Percentiles rank a stretch among this genome's conserved stretches.
Evolutionary conservation across 1,284 basidiomycete species (phyloP).

Genomic region (Cystobasidium pallidum): DNA sequence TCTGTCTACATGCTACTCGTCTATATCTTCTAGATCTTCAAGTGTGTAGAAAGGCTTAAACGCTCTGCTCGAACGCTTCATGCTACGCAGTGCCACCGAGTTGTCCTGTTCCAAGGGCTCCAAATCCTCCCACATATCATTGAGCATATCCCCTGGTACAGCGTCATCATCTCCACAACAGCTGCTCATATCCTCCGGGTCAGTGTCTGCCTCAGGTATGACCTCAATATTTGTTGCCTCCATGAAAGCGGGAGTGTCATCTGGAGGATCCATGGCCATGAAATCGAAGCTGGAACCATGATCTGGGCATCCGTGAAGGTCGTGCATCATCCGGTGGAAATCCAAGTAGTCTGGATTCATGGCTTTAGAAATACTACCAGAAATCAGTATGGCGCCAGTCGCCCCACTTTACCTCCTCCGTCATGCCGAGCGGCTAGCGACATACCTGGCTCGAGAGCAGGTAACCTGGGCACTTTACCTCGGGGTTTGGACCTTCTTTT

Average conservation of each 20-base stretch:
- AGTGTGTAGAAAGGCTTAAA: constrained; percentile 1
- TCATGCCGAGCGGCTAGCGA: too few relatives aligned
- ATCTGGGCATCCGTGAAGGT: not conserved
- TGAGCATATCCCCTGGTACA: not conserved
- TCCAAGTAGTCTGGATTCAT: not conserved
- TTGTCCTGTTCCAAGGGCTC: not conserved
- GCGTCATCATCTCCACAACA: not conserved
- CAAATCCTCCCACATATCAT: not conserved
- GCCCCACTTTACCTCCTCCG: too few relatives aligned
- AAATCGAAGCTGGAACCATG: not conserved
- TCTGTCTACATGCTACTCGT: not conserved
- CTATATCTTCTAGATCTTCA: constrained; percentile 11
- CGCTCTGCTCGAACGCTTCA: not conserved
- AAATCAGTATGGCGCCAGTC: too few relatives aligned
- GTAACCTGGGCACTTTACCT: not conserved
- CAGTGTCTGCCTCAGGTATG: not conserved
- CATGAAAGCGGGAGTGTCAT: not conserved
- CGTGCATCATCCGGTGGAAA: not conserved
- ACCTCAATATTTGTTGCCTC: not conserved
- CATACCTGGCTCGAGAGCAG: not conserved
- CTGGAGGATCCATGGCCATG: not conserved
- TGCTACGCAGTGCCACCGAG: not conserved
- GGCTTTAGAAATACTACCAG: not conserved
- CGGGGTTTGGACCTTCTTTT: not conserved
- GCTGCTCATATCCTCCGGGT: not conserved